phyloP scores from a whole-genome alignment of 2,329 filamentous ascomycete genomes.

The Aspergillus neotritici region DNA sequence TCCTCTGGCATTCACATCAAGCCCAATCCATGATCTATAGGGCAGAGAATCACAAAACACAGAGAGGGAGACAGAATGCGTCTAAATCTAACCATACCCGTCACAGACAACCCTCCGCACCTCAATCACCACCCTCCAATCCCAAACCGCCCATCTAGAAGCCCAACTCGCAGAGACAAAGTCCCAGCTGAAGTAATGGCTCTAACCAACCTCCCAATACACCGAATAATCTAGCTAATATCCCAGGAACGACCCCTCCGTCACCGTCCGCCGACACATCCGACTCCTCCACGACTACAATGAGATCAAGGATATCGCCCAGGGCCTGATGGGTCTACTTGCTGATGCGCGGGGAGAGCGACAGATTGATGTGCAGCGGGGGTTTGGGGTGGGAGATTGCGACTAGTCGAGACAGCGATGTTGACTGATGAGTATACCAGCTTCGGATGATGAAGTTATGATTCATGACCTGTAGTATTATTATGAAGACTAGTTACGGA shows the following conservation, averaged over 20 bases:
- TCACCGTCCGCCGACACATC: slow-evolving; percentile 59
- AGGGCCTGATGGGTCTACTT: slow-evolving; percentile 61
- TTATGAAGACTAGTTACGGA: no score
- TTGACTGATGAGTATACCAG: background rate
- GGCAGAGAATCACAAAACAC: slow-evolving; percentile 14
- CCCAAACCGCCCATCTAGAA: slow-evolving; percentile 39
- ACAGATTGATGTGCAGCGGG: slow-evolving; percentile 39
- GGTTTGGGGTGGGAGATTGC: slow-evolving; percentile 35
- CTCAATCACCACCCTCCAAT: slow-evolving; percentile 38
- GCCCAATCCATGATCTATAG: background rate
- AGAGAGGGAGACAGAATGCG: no score
- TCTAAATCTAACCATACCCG: no score
- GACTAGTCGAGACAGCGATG: slow-evolving; percentile 24
- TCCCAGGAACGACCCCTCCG: slow-evolving; percentile 39
- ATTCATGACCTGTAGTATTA: no score
- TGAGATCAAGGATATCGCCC: slow-evolving; percentile 63
- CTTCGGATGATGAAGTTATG: no score
- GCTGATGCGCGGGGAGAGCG: slow-evolving; percentile 58
- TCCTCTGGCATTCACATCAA: background rate
- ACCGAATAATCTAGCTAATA: background rate
- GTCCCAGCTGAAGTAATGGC: slow-evolving; percentile 33
- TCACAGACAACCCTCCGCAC: slow-evolving; percentile 18
- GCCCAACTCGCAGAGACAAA: slow-evolving; percentile 30
- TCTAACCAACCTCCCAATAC: background rate
- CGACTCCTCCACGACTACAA: slow-evolving; percentile 63